These are phyloP conservation scores for Fusarium torulosum DNA, from an alignment of 2,329 filamentous ascomycete genomes.

Conservation along the genomic window DNA sequence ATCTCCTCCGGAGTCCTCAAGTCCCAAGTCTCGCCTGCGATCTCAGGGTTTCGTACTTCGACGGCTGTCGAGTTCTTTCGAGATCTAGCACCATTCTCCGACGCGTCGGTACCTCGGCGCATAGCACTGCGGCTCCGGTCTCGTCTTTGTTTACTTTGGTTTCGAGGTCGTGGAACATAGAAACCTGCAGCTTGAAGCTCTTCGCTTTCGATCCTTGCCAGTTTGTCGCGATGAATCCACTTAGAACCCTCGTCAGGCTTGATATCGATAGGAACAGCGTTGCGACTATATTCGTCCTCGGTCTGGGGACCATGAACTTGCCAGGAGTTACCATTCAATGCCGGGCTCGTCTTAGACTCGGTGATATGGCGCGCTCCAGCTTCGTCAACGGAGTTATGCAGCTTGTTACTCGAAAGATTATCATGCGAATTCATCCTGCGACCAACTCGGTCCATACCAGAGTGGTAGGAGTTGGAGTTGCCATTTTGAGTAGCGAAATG, in stretches of 20 bases:
- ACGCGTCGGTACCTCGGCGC: conserved; percentile 51
- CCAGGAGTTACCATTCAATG: conserved; percentile 42
- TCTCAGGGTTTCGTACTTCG: conserved; percentile 56
- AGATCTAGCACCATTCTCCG: conserved; percentile 49
- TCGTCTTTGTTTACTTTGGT: conserved; percentile 63
- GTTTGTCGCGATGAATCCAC: conserved; percentile 89
- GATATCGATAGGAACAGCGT: conserved; percentile 47
- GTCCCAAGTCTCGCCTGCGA: conserved; percentile 72
- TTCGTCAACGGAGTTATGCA: conserved; percentile 44
- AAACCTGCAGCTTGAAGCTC: conserved; percentile 85
- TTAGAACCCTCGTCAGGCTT: conserved; percentile 70
- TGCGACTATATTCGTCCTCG: conserved; percentile 46
- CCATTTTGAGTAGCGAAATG: conserved; percentile 45
- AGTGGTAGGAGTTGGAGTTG: conserved; percentile 44
- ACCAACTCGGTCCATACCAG: conserved; percentile 48
- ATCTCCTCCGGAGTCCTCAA: conserved; percentile 83
- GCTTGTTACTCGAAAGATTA: conserved; percentile 46
- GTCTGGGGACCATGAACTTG: conserved; percentile 33
- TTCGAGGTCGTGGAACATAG: conserved; percentile 66
- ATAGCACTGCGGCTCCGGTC: conserved; percentile 55
- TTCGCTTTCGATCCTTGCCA: conserved; percentile 83
- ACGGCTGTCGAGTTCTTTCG: conserved; percentile 62
- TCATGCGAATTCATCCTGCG: conserved; percentile 56
- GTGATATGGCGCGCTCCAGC: conserved; percentile 39
- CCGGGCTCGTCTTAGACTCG: conserved; percentile 45